These are phyloP conservation scores for Skeletonema tropicum DNA, from an alignment of 108 stramenopile genomes.

Conservation along the genomic window DNA sequence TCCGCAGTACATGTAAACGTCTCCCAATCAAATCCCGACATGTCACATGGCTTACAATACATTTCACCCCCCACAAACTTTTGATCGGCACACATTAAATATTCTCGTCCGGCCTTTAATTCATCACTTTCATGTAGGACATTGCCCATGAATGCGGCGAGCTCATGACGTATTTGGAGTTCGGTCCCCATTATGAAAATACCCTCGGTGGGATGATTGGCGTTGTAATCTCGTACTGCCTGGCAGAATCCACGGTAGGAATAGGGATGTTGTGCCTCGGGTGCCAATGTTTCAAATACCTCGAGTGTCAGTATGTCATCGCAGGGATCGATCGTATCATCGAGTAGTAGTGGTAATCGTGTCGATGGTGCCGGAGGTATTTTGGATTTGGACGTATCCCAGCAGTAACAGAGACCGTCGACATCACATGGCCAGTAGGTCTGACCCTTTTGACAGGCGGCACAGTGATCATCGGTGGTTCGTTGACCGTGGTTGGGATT, in stretches of 20 bases:
- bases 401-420: constrained; percentile 10
- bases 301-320: neutral
- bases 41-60: constrained; percentile 50
- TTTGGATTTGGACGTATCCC: neutral
- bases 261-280: constrained; percentile 11
- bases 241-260: constrained; percentile 14
- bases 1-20: constrained; percentile 17
- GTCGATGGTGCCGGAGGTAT: constrained; percentile 4
- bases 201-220: constrained; percentile 3
- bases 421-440: constrained; percentile 13
- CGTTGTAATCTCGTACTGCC: constrained; percentile 17
- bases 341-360: neutral
- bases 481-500: constrained; percentile 4
- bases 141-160: constrained; percentile 25
- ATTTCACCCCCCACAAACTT: constrained; percentile 16
- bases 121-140: constrained; percentile 17
- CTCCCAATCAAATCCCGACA: constrained; percentile 38
- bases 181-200: constrained; percentile 17
- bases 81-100: constrained; percentile 46
- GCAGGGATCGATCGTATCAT: neutral
- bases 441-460: neutral
- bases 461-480: neutral
- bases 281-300: constrained; percentile 12
- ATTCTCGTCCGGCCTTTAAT: constrained; percentile 21
- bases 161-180: constrained; percentile 7